These are phyloP conservation scores for Phytophthora niederhauseri DNA, from an alignment of 352 stramenopile genomes.

Conservation along the genomic window DNA sequence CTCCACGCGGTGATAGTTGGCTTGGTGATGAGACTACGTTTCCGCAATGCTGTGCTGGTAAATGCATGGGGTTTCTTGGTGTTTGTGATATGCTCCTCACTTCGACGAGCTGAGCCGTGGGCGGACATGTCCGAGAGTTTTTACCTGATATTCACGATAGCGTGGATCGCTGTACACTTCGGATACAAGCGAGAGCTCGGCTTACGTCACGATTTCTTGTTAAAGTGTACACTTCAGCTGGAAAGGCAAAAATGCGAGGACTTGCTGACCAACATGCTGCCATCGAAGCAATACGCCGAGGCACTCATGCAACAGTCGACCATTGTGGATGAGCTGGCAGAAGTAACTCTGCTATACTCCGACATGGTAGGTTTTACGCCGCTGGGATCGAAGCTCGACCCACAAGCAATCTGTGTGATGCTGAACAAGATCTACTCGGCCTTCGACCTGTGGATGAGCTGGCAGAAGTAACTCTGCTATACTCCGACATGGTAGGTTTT, in stretches of 20 bases:
- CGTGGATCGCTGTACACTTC: constrained; percentile 47
- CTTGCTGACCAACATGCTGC: constrained; percentile 88
- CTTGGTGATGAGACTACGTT: constrained; percentile 61
- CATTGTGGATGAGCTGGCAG: constrained; percentile 80
- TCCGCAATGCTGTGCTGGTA: constrained; percentile 56
- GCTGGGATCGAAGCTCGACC: constrained; percentile 62
- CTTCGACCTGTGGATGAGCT: too few relatives aligned
- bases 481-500: constrained; percentile 90
- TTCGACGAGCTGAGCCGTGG: constrained; percentile 33
- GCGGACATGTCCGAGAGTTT: constrained; percentile 51
- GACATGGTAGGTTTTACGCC: constrained; percentile 89
- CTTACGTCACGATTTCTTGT: constrained; percentile 72
- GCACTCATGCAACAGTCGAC: constrained; percentile 72
- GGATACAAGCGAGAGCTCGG: constrained; percentile 71
- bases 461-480: constrained; percentile 82
- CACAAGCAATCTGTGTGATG: constrained; percentile 72
- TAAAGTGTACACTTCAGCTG: constrained; percentile 79
- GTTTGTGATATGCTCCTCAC: constrained; percentile 36
- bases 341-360: constrained; percentile 87
- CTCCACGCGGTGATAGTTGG: constrained; percentile 62
- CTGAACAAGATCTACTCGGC: constrained; percentile 85
- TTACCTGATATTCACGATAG: constrained; percentile 39
- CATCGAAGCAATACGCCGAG: constrained; percentile 74
- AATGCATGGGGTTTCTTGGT: constrained; percentile 45
- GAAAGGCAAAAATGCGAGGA: constrained; percentile 84